These are phyloP conservation scores for Hemileccinum rubropunctum DNA, from an alignment of 768 basidiomycete genomes.

Conservation along the genomic window DNA sequence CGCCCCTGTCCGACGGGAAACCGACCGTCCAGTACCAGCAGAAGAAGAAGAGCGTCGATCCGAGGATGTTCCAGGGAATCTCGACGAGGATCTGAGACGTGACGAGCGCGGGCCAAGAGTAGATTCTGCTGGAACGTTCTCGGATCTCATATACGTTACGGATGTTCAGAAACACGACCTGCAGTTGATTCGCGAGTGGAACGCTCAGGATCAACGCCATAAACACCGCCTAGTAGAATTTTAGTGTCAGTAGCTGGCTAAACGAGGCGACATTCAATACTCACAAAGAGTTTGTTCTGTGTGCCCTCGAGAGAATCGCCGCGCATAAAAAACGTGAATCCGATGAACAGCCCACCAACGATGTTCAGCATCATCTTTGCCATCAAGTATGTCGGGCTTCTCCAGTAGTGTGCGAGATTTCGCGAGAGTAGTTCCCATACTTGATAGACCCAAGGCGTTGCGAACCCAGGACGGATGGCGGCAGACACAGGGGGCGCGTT, in stretches of 20 bases:
- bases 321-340: constrained; percentile 61
- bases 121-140: constrained; percentile 63
- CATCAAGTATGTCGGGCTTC: constrained; percentile 57
- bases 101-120: constrained; percentile 59
- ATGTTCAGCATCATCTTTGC: constrained; percentile 58
- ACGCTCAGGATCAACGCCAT: constrained; percentile 51
- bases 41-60: constrained; percentile 56
- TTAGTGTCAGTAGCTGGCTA: neutral
- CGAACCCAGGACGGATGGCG: constrained; percentile 43
- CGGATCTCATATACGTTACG: constrained; percentile 65
- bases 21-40: constrained; percentile 75
- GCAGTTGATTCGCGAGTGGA: constrained; percentile 61
- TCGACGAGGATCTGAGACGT: constrained; percentile 56
- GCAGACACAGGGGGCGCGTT: constrained; percentile 37
- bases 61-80: constrained; percentile 59
- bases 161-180: constrained; percentile 55
- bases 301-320: constrained; percentile 54
- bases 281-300: constrained; percentile 65
- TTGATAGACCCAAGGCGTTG: constrained; percentile 54
- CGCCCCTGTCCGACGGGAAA: constrained; percentile 50
- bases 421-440: constrained; percentile 43
- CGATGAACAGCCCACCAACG: constrained; percentile 52
- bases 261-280: constrained; percentile 22
- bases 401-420: constrained; percentile 47
- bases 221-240: constrained; percentile 43